Conservation (phyloP, 441 rosid genomes). For the Macaranga tanarius region DNA sequence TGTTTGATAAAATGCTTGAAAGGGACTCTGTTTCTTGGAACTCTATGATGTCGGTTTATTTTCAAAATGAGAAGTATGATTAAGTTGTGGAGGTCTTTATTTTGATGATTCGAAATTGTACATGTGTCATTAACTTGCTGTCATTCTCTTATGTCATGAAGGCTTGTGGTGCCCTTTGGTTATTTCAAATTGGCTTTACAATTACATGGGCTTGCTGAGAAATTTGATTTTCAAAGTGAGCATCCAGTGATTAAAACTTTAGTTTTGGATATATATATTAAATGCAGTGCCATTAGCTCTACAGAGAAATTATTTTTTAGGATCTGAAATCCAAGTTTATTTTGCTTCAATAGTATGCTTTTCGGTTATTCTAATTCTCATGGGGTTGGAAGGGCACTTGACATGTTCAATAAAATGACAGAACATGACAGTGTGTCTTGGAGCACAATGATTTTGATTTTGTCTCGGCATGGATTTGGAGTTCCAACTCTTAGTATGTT, state of each 20-base stretch:
- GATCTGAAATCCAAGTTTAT: slow-evolving; percentile 27
- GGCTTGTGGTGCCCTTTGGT: slow-evolving; percentile 31
- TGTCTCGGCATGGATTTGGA: slow-evolving; percentile 26
- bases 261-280: slow-evolving; percentile 16
- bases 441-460: slow-evolving; percentile 27
- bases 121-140: slow-evolving; percentile 5
- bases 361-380: slow-evolving; percentile 26
- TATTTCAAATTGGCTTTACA: slow-evolving; percentile 21
- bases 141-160: slow-evolving; percentile 30
- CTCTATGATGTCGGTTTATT: slow-evolving; percentile 20
- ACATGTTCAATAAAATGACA: slow-evolving; percentile 28
- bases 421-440: slow-evolving; percentile 28
- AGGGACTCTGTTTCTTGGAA: slow-evolving; percentile 33
- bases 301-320: slow-evolving; percentile 22
- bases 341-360: slow-evolving; percentile 35
- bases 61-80: slow-evolving; percentile 10
- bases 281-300: slow-evolving; percentile 2
- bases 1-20: slow-evolving; percentile 32
- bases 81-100: slow-evolving; percentile 20
- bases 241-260: neutral
- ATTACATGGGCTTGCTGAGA: slow-evolving; percentile 15
- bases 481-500: slow-evolving; percentile 24
- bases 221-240: slow-evolving; percentile 2
- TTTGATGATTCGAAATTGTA: neutral
- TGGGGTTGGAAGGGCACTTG: slow-evolving; percentile 27